phyloP scores from a whole-genome alignment of 1,284 basidiomycete species.

The Xerocomus amazonicus region DNA sequence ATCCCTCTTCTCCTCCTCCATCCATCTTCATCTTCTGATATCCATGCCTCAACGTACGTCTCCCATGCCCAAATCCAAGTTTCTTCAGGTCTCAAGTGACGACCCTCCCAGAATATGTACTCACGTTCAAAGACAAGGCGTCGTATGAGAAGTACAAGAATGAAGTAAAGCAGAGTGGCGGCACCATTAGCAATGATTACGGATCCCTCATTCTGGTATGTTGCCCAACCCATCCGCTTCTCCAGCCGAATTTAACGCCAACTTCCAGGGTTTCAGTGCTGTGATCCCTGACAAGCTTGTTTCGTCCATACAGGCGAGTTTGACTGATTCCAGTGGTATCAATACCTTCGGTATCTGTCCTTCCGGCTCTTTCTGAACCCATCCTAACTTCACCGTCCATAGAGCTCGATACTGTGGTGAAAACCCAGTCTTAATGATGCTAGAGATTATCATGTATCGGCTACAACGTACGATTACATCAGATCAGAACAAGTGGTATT shows the following conservation, averaged over 20 bases:
- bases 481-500: not conserved
- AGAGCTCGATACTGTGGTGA: slow-evolving; percentile 12
- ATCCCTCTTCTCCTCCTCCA: not conserved
- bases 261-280: slow-evolving; percentile 18
- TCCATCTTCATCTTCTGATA: not conserved
- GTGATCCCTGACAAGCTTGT: slow-evolving; percentile 6
- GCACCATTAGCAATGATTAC: slow-evolving; percentile 17
- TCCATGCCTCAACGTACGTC: slow-evolving; percentile 21
- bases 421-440: slow-evolving; percentile 1
- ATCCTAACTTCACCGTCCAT: slow-evolving; percentile 6
- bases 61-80: not conserved
- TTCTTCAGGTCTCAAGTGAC: not conserved
- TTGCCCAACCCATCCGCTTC: not conserved
- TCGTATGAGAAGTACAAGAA: slow-evolving; percentile 20
- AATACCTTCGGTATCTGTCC: slow-evolving; percentile 10
- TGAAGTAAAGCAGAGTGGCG: not conserved
- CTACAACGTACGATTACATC: not conserved
- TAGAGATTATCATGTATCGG: not conserved
- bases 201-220: slow-evolving; percentile 3
- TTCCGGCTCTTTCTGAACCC: not conserved
- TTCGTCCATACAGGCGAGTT: not conserved
- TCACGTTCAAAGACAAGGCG: slow-evolving; percentile 9
- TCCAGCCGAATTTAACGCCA: not conserved
- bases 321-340: slow-evolving; percentile 11
- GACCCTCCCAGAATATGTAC: slow-evolving; percentile 7